Base-by-base conservation (phyloP, 2,329 filamentous ascomycete species). In the Xylaria sp. region DNA sequence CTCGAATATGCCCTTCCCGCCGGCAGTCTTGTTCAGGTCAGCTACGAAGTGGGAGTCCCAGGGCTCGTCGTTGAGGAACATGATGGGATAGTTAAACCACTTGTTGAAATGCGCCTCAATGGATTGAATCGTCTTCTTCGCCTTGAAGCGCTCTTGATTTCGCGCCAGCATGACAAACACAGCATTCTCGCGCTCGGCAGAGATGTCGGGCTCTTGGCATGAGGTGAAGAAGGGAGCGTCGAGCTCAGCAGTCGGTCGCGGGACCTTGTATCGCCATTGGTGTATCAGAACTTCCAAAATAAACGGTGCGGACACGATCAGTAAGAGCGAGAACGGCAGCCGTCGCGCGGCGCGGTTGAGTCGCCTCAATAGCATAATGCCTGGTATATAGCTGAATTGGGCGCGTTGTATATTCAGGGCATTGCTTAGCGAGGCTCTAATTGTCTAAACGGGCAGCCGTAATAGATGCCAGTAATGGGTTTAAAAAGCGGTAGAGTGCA, bases 141-240 rank as follows among this genome's bases (percentile, higher is more conserved):
- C 82, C 68, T 78, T 76, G 30, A 77, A 71, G 9, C 82, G 78
- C 72, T 85, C 83, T 24, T 74, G 73, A 71, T 85, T 85, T 45
- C 82, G 82, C 60, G 81, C 82, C 64, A 85, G 76, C 82, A 84
- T 84, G 50, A 85, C 80, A 34, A 85, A 70, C 42, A 79, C 79
- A 60, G 82, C 83, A 66, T 82, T 83, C 73, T 82, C 82, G 70
- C 82, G 81, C 64, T 74, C 75, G 14, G 72, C 75, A 48, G 68
- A 65, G 47, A 78, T 71, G 57, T 78, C 77, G 7, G 81, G 81
- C 68, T 82, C 79, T 61, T 80, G 81, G 70, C 81, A 83, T 12
- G 76, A 74, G 1, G 75, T 79, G 69, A 78, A 76, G 72, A 82
- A 83, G 69, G 81, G 80, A 24, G 75, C 70, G 71, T 83, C 81